Evolutionary conservation across 2,329 filamentous ascomycete genomes (phyloP).

Genomic region (Xylariaceae sp.): DNA sequence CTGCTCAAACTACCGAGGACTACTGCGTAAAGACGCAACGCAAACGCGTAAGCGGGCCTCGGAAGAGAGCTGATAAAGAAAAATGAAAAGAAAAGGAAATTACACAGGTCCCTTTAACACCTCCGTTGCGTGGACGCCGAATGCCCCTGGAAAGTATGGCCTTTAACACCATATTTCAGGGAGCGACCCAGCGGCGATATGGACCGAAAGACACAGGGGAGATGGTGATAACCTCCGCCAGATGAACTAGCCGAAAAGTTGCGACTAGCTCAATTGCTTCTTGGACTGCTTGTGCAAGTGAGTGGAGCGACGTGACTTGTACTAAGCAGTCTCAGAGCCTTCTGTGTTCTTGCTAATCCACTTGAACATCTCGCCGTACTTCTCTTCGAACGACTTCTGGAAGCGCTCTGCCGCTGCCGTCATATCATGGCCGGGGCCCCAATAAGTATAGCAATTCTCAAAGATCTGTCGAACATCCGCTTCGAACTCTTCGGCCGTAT

Average conservation of each 20-base stretch:
- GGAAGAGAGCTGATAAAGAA: neutral
- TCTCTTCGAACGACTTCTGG: conserved; percentile 55
- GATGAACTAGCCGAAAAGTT: neutral
- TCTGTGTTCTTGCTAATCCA: conserved; percentile 53
- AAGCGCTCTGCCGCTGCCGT: conserved; percentile 54
- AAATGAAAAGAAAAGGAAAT: neutral
- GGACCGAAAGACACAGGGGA: neutral
- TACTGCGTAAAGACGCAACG: neutral
- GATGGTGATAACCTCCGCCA: neutral
- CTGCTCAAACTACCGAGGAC: neutral
- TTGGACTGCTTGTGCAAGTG: too few relatives aligned
- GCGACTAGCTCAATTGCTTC: neutral
- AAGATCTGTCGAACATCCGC: conserved; percentile 60
- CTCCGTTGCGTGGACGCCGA: conserved; percentile 9
- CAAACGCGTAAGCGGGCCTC: neutral
- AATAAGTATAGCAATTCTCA: conserved; percentile 61
- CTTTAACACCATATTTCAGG: conserved; percentile 2
- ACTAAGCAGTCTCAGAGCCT: conserved; percentile 37
- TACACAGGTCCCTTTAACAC: conserved; percentile 4
- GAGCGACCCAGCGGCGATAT: neutral
- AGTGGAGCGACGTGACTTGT: too few relatives aligned
- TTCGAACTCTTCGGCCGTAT: conserved; percentile 49
- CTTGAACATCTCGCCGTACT: conserved; percentile 56
- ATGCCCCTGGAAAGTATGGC: neutral
- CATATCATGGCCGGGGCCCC: conserved; percentile 40